Conservation (phyloP, 2,329 filamentous ascomycete species). For the Dothistroma pini region DNA sequence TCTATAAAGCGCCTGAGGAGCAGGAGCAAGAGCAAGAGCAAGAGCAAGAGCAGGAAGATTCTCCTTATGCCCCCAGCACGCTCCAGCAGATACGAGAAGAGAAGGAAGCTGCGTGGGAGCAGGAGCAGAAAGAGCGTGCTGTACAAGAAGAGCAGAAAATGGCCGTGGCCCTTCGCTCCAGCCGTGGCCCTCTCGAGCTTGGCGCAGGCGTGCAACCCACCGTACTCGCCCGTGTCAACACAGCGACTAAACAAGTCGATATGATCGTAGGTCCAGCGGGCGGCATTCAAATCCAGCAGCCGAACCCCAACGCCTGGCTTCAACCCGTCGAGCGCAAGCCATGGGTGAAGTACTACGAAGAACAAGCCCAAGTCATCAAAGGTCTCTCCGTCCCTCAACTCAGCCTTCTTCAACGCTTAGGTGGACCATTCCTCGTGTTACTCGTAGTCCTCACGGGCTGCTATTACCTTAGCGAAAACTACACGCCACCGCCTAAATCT, state of each 20-base stretch:
- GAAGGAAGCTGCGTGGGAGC: conserved; percentile 31
- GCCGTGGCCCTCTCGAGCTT: conserved; percentile 32
- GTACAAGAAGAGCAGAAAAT: conserved; percentile 19
- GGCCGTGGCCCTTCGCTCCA: conserved; percentile 19
- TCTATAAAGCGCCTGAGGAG: conserved; percentile 31
- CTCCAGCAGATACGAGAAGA: conserved; percentile 27
- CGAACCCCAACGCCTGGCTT: conserved; percentile 28
- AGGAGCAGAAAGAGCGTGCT: conserved; percentile 26
- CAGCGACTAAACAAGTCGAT: not conserved
- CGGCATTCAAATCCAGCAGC: conserved; percentile 22
- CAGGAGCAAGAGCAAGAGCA: conserved; percentile 9
- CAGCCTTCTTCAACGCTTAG: conserved; percentile 40
- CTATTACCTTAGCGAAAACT: conserved; percentile 46
- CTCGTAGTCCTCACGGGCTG: conserved; percentile 38
- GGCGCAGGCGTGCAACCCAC: conserved; percentile 30
- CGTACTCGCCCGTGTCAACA: conserved; percentile 1
- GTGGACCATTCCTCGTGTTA: conserved; percentile 43
- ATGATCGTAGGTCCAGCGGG: conserved; percentile 1
- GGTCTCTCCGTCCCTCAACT: conserved; percentile 32
- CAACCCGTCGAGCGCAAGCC: conserved; percentile 30
- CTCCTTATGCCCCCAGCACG: conserved; percentile 18
- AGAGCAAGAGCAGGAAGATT: conserved; percentile 23
- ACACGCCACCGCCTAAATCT: conserved; percentile 47
- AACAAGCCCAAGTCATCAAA: conserved; percentile 35
- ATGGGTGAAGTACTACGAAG: conserved; percentile 39